Evolutionary conservation across 2,329 filamentous ascomycete genomes (phyloP).

Genomic region (Akanthomyces lecanii): DNA sequence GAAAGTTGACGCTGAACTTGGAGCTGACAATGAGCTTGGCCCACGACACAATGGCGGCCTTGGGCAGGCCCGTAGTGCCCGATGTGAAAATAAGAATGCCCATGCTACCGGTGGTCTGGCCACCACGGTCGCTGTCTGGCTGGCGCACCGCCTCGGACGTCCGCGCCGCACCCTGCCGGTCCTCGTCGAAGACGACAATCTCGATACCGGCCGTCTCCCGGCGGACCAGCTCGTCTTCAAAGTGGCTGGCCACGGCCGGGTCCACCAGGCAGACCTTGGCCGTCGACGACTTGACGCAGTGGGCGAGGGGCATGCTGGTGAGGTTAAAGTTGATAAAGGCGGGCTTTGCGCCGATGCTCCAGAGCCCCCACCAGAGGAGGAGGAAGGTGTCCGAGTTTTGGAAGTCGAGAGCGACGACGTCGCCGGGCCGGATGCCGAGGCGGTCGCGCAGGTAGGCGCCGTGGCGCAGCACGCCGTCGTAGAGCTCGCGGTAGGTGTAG

Average conservation of each 20-base stretch:
- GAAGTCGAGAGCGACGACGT: slow-evolving; percentile 78
- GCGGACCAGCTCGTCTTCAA: slow-evolving; percentile 54
- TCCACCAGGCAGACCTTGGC: slow-evolving; percentile 71
- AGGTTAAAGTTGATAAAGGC: slow-evolving; percentile 90
- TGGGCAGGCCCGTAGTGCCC: slow-evolving; percentile 80
- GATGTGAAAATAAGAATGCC: slow-evolving; percentile 79
- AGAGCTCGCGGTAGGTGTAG: slow-evolving; percentile 71
- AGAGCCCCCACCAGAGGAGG: slow-evolving; percentile 72
- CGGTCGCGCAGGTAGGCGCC: slow-evolving; percentile 68
- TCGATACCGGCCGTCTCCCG: slow-evolving; percentile 46
- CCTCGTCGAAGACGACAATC: slow-evolving; percentile 57
- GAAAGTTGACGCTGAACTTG: slow-evolving; percentile 62
- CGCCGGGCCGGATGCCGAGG: slow-evolving; percentile 60
- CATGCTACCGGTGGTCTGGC: slow-evolving; percentile 57
- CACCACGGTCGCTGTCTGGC: slow-evolving; percentile 52
- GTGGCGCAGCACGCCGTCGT: slow-evolving; percentile 66
- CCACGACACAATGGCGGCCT: slow-evolving; percentile 74
- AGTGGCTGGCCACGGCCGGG: slow-evolving; percentile 46
- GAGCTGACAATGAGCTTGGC: slow-evolving; percentile 55
- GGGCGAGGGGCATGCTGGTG: slow-evolving; percentile 62
- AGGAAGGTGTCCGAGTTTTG: slow-evolving; percentile 77
- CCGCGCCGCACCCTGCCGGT: slow-evolving; percentile 51
- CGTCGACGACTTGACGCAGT: slow-evolving; percentile 65
- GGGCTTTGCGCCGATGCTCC: slow-evolving; percentile 77
- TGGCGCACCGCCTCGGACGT: slow-evolving; percentile 49